A percentile compares a stretch with the other conserved stretches of the same genome.
These are phyloP conservation scores for Xylariaceae sp. DNA, from an alignment of 2,329 filamentous ascomycete genomes.

Conservation along the genomic window DNA sequence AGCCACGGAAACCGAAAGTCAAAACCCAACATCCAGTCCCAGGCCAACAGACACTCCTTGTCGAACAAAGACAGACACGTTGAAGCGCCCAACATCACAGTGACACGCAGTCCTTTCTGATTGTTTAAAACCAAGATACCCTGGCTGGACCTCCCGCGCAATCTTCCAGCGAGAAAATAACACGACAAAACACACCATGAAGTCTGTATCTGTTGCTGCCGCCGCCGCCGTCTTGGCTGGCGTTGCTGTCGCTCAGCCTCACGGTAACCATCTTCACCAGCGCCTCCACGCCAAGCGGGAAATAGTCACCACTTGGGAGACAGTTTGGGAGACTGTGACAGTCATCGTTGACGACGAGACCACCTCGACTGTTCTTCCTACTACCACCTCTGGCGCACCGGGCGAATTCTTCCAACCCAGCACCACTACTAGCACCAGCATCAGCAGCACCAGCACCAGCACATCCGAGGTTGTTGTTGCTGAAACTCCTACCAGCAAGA, in stretches of 20 bases:
- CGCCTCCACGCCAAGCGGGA: constrained; percentile 39
- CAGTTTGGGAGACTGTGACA: constrained; percentile 48
- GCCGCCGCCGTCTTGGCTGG: constrained; percentile 42
- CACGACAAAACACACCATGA: constrained; percentile 36
- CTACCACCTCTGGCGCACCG: constrained; percentile 11
- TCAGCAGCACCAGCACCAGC: constrained; percentile 17
- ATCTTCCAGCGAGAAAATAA: constrained; percentile 4
- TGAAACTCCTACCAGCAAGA: constrained; percentile 3
- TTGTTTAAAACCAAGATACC: constrained; percentile 19
- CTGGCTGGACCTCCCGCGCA: constrained; percentile 24
- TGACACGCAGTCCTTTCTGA: constrained; percentile 12
- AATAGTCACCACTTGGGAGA: constrained; percentile 42
- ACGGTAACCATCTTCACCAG: constrained; percentile 37
- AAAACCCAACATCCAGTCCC: not conserved
- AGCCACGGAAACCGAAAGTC: not conserved
- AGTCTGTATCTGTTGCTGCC: constrained; percentile 39
- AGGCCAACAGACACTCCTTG: not conserved
- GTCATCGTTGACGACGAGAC: constrained; percentile 49
- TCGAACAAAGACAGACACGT: constrained; percentile 9
- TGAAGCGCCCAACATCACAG: not conserved
- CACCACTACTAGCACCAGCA: constrained; percentile 22
- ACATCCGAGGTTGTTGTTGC: constrained; percentile 17
- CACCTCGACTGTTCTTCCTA: constrained; percentile 42
- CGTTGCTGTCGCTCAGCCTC: constrained; percentile 48
- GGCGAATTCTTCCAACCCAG: constrained; percentile 35